phyloP scores from a whole-genome alignment of 176 grass and related monocot genomes.

The barley (Hordeum vulgare) region MorexV3_pseudomolecules_assembly NC_058519.1:584166845-584167344 shows the following conservation, averaged over 20 bases:
- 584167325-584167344: neutral
- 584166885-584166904: neutral
- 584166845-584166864: too few relatives aligned
- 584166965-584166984: constrained; percentile 2
- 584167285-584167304: neutral
- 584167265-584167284: neutral
- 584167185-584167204: neutral
- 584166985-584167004: constrained; percentile 29
- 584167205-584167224: constrained; percentile 3
- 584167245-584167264: neutral
- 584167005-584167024: constrained; percentile 19
- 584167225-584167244: neutral
- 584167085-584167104: constrained; percentile 33
- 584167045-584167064: constrained; percentile 19
- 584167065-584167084: constrained; percentile 14
- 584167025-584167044: neutral
- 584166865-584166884: too few relatives aligned
- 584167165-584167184: neutral
- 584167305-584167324: neutral
- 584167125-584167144: neutral
- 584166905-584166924: too few relatives aligned
- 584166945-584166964: constrained; percentile 17
- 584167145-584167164: constrained; percentile 10
- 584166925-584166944: neutral
- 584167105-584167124: neutral